phyloP scores from a whole-genome alignment of 805 yeast species.

The Wickerhamiella sorbophila region DNA sequence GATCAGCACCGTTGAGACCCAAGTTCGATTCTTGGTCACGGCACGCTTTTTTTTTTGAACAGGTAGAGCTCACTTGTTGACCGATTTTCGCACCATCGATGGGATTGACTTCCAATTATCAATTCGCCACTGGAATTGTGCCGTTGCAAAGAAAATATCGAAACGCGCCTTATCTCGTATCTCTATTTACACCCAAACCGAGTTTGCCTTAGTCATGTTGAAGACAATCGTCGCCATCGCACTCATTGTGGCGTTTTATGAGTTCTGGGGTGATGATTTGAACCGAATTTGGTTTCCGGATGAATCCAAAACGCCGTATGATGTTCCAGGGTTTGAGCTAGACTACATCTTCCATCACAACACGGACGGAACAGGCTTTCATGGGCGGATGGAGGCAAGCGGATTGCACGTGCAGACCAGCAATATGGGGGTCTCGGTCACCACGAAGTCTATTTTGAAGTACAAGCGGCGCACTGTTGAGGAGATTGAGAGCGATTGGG shows the following conservation, averaged over 20 bases:
- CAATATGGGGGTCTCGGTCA: constrained; percentile 1
- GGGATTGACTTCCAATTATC: too few species aligned
- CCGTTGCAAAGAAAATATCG: too few species aligned
- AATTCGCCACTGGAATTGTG: too few species aligned
- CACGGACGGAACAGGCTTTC: constrained; percentile 4
- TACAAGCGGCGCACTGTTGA: constrained; percentile 27
- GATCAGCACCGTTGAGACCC: constrained; percentile 29
- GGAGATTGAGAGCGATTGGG: constrained; percentile 41
- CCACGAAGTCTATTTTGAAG: neutral
- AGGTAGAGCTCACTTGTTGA: neutral
- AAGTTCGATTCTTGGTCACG: constrained; percentile 59
- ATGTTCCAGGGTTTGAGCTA: neutral
- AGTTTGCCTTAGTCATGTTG: constrained; percentile 1
- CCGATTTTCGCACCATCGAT: too few species aligned
- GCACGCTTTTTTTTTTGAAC: constrained; percentile 24
- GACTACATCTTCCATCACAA: constrained; percentile 9
- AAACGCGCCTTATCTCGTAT: too few species aligned
- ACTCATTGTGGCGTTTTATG: neutral
- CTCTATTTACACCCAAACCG: too few species aligned
- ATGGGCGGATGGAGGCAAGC: constrained; percentile 1
- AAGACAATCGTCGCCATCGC: neutral
- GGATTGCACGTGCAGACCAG: constrained; percentile 1
- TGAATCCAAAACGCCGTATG: neutral
- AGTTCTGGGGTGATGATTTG: neutral
- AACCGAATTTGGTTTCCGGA: neutral